These are phyloP conservation scores for Toxoplasma gondii DNA, from an alignment of 169 alveolate genomes.

Conservation along the genomic window DNA sequence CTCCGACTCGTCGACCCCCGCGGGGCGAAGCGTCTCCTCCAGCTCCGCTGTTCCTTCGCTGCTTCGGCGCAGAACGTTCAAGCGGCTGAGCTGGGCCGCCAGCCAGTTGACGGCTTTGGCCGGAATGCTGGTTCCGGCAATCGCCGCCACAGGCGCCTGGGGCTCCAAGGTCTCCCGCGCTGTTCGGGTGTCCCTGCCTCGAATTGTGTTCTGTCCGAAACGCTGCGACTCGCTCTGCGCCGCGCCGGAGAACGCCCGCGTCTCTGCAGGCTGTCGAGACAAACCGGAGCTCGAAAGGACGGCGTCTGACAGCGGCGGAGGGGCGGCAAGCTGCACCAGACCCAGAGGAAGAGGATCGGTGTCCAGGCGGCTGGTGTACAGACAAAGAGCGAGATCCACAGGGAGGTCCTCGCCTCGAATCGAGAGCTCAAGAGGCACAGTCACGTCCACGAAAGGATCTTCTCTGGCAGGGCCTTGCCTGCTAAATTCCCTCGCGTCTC, in stretches of 20 bases:
- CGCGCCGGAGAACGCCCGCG: neutral
- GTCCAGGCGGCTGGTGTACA: conserved; percentile 32
- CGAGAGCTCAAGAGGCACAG: neutral
- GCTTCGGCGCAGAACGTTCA: neutral
- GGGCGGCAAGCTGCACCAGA: neutral
- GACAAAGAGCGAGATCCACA: neutral
- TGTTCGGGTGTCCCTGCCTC: too few relatives aligned
- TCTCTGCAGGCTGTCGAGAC: neutral
- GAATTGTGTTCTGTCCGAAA: too few relatives aligned
- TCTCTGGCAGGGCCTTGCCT: neutral
- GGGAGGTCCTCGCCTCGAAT: neutral
- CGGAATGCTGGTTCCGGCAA: neutral
- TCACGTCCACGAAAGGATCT: neutral
- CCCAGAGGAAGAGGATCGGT: neutral
- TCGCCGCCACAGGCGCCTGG: too few relatives aligned
- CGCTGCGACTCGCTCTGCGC: too few relatives aligned
- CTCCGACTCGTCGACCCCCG: neutral
- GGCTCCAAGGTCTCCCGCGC: too few relatives aligned
- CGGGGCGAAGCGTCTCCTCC: neutral
- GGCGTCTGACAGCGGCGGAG: neutral
- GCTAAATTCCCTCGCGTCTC: neutral
- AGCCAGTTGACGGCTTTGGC: neutral
- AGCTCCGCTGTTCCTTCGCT: neutral
- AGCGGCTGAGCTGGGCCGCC: neutral
- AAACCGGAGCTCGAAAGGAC: neutral